Conservation (phyloP, 805 yeast genomes). For the Phaffomyces antillensis region DNA sequence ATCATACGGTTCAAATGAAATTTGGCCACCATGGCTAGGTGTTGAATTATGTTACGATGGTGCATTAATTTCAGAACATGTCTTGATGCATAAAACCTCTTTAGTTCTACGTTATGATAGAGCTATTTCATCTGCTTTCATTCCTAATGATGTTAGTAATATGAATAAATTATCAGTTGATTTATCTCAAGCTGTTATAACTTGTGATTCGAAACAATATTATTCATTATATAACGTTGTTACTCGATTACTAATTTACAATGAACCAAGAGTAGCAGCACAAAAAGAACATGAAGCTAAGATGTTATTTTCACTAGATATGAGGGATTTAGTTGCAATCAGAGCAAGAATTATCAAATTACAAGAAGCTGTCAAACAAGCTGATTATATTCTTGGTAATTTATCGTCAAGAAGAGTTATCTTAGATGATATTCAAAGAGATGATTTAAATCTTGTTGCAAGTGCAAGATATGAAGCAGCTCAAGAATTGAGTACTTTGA, state of each 20-base stretch:
- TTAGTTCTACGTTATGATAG: conserved; percentile 53
- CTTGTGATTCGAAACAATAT: conserved; percentile 71
- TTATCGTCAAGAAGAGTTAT: conserved; percentile 41
- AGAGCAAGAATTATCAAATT: conserved; percentile 39
- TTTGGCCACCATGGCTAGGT: conserved; percentile 92
- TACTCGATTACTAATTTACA: conserved; percentile 58
- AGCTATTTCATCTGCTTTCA: conserved; percentile 37
- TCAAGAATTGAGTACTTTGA: conserved; percentile 37
- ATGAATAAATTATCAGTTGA: conserved; percentile 50
- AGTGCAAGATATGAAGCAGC: conserved; percentile 29
- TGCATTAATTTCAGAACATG: conserved; percentile 36
- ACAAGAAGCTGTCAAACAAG: conserved; percentile 39
- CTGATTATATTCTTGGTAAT: conserved; percentile 38
- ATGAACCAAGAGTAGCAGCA: conserved; percentile 60
- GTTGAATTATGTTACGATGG: conserved; percentile 58
- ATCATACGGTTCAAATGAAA: conserved; percentile 52
- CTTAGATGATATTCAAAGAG: conserved; percentile 41
- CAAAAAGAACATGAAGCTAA: conserved; percentile 56
- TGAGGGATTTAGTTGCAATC: conserved; percentile 49
- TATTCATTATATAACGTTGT: conserved; percentile 55
- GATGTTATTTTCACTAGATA: conserved; percentile 61
- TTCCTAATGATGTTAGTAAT: conserved; percentile 23
- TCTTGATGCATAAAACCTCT: conserved; percentile 59
- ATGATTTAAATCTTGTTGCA: conserved; percentile 36
- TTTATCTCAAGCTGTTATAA: conserved; percentile 59